Base-by-base conservation (phyloP, 2,329 filamentous ascomycete genomes). In the Sphaerulina vaccinii region DNA sequence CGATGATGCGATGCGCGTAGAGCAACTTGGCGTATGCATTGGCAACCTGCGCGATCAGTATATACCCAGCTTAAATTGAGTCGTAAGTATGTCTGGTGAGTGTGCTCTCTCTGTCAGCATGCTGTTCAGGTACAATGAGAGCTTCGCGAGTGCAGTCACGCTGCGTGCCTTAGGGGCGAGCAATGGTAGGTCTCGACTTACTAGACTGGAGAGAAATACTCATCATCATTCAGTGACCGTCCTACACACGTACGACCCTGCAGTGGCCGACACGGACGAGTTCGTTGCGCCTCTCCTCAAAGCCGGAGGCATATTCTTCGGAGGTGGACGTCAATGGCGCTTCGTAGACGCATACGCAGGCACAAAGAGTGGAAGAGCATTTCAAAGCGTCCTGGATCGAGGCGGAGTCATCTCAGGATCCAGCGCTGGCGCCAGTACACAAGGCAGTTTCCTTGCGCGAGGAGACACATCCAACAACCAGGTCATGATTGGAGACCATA, bases 251-350 rank as follows among this genome's bases (percentile, higher is more conserved):
- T 60, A 62, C 48, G 59, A 62, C 16, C 57, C 49, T 5, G 51
- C 42, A 1, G 40, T 52, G 9, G 59, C 59, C 1, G 51, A 62
- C 39, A 60, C 55, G 1, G 55, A 60, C 22, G 59, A 55, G 10
- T 62, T 60, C 19, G 43, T 60, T 18, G 59, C 57, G 7, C 57
- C 59, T 1, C 23, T 60, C 13, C 37, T 41, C 27, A 43, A 53
- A 9, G 59, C 59, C 1, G 48, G 40, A 16, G 59, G 55, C 9
- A 53, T 62, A 38, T 62, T 57, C 43, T 62, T 62, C 42, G 57
- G 57, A 40, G 59, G 59, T 10, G 59, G 59, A 11, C 33, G 57
- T n/a, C 59, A 62, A 49, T 62, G 59, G 59, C 51, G 59, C 3
- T 50, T 62, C 11, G 57, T 60, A 9, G 59, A 62, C 23, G 59